A percentile compares a stretch with the other conserved stretches of the same genome.
Conservation (phyloP, 116 monocot species). For the Trichopus zeylanicus region DNA sequence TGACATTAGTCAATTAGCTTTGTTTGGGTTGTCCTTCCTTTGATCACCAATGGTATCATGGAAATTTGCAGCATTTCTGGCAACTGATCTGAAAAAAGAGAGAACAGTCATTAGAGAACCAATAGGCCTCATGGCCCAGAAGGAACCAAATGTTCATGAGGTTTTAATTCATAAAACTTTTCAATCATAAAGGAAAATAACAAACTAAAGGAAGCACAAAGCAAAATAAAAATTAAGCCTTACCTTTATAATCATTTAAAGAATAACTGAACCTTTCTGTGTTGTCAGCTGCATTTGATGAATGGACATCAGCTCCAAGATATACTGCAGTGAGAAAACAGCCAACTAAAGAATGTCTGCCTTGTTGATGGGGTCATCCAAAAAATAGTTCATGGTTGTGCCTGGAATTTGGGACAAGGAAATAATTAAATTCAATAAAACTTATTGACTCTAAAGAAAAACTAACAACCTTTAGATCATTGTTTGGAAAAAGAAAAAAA, state of each 20-base stretch:
- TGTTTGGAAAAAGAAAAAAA: too few relatives aligned
- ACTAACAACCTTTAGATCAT: background rate
- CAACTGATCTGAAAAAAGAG: too few relatives aligned
- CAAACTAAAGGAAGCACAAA: background rate
- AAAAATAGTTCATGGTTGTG: slow-evolving; percentile 91
- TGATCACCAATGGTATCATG: background rate
- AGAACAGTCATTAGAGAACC: too few relatives aligned
- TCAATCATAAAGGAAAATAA: background rate
- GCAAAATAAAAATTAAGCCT: background rate
- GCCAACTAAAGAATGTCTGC: slow-evolving; percentile 91
- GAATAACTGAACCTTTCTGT: slow-evolving; percentile 46
- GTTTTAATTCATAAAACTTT: too few relatives aligned
- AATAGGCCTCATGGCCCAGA: too few relatives aligned
- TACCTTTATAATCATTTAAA: slow-evolving; percentile 15
- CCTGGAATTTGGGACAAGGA: slow-evolving; percentile 31
- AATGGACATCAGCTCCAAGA: slow-evolving; percentile 89
- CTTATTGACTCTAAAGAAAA: background rate
- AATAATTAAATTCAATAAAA: background rate
- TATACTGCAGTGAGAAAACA: slow-evolving; percentile 88
- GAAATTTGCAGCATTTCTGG: background rate
- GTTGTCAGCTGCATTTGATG: slow-evolving; percentile 89
- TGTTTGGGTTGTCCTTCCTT: background rate
- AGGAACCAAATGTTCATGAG: too few relatives aligned
- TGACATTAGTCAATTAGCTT: background rate
- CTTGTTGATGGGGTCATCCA: slow-evolving; percentile 78